Evolutionary conservation across 2,329 filamentous ascomycete species (phyloP), one percentile per base, ranked within the genome.

Genomic region (Aspergillus ustus): DNA sequence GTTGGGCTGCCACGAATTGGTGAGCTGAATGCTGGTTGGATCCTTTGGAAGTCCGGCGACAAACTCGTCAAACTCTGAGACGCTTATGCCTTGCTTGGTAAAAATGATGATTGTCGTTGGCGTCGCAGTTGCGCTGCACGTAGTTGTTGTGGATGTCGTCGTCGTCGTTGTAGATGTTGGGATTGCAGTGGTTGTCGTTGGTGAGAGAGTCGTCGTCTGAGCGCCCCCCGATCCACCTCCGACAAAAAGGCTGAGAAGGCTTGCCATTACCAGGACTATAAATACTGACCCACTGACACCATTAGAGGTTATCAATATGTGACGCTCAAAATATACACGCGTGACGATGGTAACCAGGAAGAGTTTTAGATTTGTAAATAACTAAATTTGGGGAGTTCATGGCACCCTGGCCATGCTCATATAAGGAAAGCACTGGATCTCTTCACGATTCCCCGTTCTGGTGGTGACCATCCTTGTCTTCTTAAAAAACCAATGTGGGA

Each of bases 401-500:
- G 40, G 28, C 72, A 76, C 55, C 69, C 72, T 45, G 73, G 73
- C 25, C 56, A 68, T 60, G 51, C 53, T 37, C 67, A 72, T 66
- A 52, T 79, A 29, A 70, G 76, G 52, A 70, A 28, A 48, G 63
- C 72, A 1, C 66, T 75, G 9, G 74, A 77, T 66, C 49, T 65
- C 4, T 77, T 80, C 62, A 69, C 69, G 1, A 68, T 79, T 49
- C 58, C 67, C 11, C 69, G 65, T 54, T 49, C 66, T 0, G 55
- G 63, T 1, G 70, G 71, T 29, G 17, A 61, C 22, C 73, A 77
- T 67, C 59, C 37, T 6, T 77, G 74, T 63, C 72, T 78, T 31
- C 70, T 77, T 22, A 75, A 76, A 56, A 68, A 69, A 13, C 74
- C 73, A 8, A 72, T 76, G 65, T 78, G 78, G 72, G 78, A 80